Evolutionary conservation across 1,284 basidiomycete species (phyloP).

Genomic region (Boletellus dicymbophilus): DNA sequence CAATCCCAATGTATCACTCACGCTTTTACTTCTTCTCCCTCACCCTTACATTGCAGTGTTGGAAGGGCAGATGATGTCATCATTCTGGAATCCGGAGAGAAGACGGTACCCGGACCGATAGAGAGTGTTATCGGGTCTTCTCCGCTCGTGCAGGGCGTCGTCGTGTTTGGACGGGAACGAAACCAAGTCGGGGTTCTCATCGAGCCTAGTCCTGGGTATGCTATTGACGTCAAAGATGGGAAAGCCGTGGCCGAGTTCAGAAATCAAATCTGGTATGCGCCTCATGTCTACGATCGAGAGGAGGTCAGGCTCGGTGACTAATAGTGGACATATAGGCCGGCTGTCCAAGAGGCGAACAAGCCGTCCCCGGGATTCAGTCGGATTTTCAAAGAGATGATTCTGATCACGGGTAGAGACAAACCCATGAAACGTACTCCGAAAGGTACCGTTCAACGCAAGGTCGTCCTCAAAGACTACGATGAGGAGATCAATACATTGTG

Average conservation of each 20-base stretch:
- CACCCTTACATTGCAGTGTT: constrained; percentile 22
- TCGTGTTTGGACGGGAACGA: constrained; percentile 44
- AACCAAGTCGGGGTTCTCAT: constrained; percentile 43
- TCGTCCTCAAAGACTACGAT: constrained; percentile 22
- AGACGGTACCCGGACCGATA: constrained; percentile 34
- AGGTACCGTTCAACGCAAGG: constrained; percentile 27
- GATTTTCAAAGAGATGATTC: constrained; percentile 33
- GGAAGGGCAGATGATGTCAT: constrained; percentile 32
- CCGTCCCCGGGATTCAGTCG: constrained; percentile 29
- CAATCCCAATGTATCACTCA: neutral
- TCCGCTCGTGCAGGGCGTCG: constrained; percentile 17
- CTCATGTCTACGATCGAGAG: neutral
- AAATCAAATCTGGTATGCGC: constrained; percentile 39
- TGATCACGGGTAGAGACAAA: constrained; percentile 19
- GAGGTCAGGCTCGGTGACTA: neutral
- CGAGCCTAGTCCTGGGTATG: constrained; percentile 29
- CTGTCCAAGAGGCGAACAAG: constrained; percentile 32
- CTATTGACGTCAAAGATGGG: constrained; percentile 31
- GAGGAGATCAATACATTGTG: constrained; percentile 28
- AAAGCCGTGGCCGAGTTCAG: constrained; percentile 33
- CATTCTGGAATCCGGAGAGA: constrained; percentile 31
- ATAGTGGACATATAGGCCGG: constrained; percentile 19
- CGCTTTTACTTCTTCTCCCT: neutral
- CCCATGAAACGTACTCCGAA: constrained; percentile 25
- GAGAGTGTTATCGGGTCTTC: constrained; percentile 25